Evolutionary conservation across 345 rosid species (phyloP), one percentile per base, ranked within the genome.

Genomic region (Raphanus sativus): DNA sequence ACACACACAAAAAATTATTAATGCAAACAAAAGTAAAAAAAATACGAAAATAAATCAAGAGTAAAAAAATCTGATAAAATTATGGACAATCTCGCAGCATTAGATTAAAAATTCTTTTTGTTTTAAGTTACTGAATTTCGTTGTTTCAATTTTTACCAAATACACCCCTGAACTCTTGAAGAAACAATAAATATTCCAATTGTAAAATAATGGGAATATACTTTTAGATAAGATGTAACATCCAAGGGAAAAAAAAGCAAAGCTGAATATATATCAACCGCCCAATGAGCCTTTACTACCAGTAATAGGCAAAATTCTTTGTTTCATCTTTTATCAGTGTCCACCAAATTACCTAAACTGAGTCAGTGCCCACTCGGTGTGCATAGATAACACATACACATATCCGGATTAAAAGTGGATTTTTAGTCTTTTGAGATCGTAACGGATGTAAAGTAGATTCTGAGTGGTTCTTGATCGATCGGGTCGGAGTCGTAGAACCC

Each of bases 261-360:
- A 15, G 70, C 62, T 55, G 15, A 69, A 62, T 26, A 52, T n/a
- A 34, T 32, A 62, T 62, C 30, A 70, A 36, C 75, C 80, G 70
- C 63, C 80, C 70, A 76, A 11, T 76, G 45, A 62, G 80, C 38
- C 26, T 54, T 64, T 70, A 13, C 81, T 76, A 8, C 80, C 58
- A 64, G 71, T 29, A 64, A 54, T 70, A 77, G 75, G 76, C 28
- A 38, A 38, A 40, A 29, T 70, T 64, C 3, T 10, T 21, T 40
- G 65, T 70, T 70, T 71, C 56, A 55, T 63, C 71, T 77, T 63
- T 77, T 62, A 16, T 54, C 58, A 54, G 0, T 62, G 75, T 64
- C 75, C 80, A 69, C 65, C 4, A 69, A 61, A 33, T 69, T 15
- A 62, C 40, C 30, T 45, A 62, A 48, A 26, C 0, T 76, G 55